phyloP scores from a whole-genome alignment of 768 basidiomycete species.

The Lentinula sp. region DNA sequence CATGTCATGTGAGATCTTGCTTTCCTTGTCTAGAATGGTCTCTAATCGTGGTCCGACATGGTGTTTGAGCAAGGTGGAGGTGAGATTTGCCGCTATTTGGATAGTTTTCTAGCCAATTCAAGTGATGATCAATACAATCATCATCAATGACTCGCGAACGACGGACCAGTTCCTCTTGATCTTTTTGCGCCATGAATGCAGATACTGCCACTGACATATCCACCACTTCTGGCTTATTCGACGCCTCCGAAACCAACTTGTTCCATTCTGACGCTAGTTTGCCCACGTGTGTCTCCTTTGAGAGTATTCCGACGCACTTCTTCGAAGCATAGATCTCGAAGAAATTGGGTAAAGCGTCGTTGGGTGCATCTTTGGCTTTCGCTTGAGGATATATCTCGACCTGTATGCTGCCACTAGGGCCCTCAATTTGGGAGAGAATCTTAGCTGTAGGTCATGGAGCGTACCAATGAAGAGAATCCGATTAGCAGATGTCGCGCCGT shows the following conservation, averaged over 20 bases:
- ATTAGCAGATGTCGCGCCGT: slow-evolving; percentile 4
- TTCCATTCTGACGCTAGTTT: slow-evolving; percentile 89
- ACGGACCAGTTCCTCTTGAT: slow-evolving; percentile 82
- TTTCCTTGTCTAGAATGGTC: slow-evolving; percentile 85
- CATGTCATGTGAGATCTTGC: slow-evolving; percentile 84
- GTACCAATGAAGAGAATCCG: slow-evolving; percentile 5
- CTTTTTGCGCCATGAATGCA: slow-evolving; percentile 78
- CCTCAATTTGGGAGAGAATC: slow-evolving; percentile 74
- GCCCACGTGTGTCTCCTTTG: slow-evolving; percentile 81
- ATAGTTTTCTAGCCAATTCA: slow-evolving; percentile 57
- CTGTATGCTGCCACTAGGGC: slow-evolving; percentile 46
- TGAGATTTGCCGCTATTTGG: slow-evolving; percentile 68
- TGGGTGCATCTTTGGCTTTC: slow-evolving; percentile 72
- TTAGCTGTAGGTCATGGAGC: slow-evolving; percentile 50
- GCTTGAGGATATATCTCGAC: slow-evolving; percentile 77
- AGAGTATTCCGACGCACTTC: slow-evolving; percentile 64
- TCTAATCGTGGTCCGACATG: slow-evolving; percentile 87
- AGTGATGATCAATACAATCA: slow-evolving; percentile 7
- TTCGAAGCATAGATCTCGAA: slow-evolving; percentile 53
- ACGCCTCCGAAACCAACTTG: slow-evolving; percentile 45
- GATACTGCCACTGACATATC: slow-evolving; percentile 79
- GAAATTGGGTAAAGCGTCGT: slow-evolving; percentile 69
- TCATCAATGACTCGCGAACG: not conserved
- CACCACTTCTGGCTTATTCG: slow-evolving; percentile 62
- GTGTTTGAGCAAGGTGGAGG: slow-evolving; percentile 78